Base-by-base conservation (phyloP, 805 yeast species). In the Wickerhamomyces bisporus region DNA sequence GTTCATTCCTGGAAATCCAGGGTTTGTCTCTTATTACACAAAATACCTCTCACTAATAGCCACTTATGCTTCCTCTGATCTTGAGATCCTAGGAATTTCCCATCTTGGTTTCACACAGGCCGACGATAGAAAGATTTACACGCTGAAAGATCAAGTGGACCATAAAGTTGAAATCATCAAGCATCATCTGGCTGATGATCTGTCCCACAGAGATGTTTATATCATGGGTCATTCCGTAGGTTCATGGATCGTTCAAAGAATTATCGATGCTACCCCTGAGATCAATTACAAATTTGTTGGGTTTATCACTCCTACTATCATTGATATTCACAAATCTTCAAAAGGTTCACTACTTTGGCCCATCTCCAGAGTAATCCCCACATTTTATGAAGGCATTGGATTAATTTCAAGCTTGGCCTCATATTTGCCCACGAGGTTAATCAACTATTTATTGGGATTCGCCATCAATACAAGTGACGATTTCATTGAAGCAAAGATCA, bases 1-100 rank as follows among this genome's bases (percentile, higher is more conserved):
- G 5, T 68, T 82, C 45, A 66, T 84, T 6, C 91, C 93, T 0
- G 93, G 93, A 0, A 84, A 84, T 47, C 93, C 93, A 0, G 93
- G 91, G 0, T 58, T 84, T 20, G 67, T 78, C 30, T 79, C 77
- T 43, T 84, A 73, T 58, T 84, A 84, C 55, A 64, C 64, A 15
- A 73, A 73, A 4, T 81, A 77, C 49, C 54, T 83, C 21, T 57
- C 61, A 11, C 48, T 57, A 18, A 45, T 79, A 38, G 73, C 73
- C 39, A 50, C 53, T 18, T 48, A 47, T 25, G 52, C 62, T 36
- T 77, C 79, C 3, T 20, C 57, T 55, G 14, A 42, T 0, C 64
- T 70, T 47, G 83, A 79, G 48, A 55, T 80, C 1, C 54, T 79
- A 24, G 75, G 80, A 27, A 65, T 77, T n/a, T 75, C 86, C 15